Percentiles rank a stretch among this genome's conserved stretches.
These are phyloP conservation scores for Amyloporia xantha DNA, from an alignment of 768 basidiomycete genomes.

Conservation along the genomic window DNA sequence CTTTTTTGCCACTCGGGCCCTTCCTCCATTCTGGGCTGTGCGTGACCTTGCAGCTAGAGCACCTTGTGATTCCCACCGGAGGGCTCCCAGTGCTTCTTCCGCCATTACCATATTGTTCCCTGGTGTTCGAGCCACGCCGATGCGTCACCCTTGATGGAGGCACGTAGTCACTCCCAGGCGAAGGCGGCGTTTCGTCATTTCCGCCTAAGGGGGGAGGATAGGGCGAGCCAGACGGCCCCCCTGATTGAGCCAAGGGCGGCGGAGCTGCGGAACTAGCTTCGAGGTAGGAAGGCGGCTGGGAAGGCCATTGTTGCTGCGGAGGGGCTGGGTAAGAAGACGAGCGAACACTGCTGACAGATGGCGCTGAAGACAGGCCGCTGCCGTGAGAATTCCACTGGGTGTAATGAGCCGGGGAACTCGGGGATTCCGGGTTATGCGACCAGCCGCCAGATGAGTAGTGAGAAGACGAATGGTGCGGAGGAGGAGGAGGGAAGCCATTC, in stretches of 20 bases:
- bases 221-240: slow-evolving; percentile 6
- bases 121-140: slow-evolving; percentile 37
- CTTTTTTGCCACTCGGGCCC: slow-evolving; percentile 85
- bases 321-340: slow-evolving; percentile 20
- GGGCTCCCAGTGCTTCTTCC: slow-evolving; percentile 54
- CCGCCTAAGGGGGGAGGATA: slow-evolving; percentile 1
- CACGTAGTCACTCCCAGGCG: slow-evolving; percentile 28
- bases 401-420: slow-evolving; percentile 9
- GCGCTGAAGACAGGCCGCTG: slow-evolving; percentile 11
- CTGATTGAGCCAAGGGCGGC: slow-evolving; percentile 11
- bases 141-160: slow-evolving; percentile 44
- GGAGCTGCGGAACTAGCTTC: slow-evolving; percentile 21
- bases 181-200: slow-evolving; percentile 18
- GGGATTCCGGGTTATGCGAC: slow-evolving; percentile 6
- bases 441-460: slow-evolving; percentile 9
- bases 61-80: slow-evolving; percentile 65
- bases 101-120: slow-evolving; percentile 40
- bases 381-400: slow-evolving; percentile 12
- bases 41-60: slow-evolving; percentile 75
- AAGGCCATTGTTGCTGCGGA: slow-evolving; percentile 34
- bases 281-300: slow-evolving; percentile 35
- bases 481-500: slow-evolving; percentile 11
- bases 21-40: slow-evolving; percentile 90
- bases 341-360: slow-evolving; percentile 23
- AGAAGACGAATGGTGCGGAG: slow-evolving; percentile 17